Evolutionary conservation across 2,329 filamentous ascomycete genomes (phyloP), one percentile per base, ranked within the genome.

Genomic region (Phyllosticta capitalensis): DNA sequence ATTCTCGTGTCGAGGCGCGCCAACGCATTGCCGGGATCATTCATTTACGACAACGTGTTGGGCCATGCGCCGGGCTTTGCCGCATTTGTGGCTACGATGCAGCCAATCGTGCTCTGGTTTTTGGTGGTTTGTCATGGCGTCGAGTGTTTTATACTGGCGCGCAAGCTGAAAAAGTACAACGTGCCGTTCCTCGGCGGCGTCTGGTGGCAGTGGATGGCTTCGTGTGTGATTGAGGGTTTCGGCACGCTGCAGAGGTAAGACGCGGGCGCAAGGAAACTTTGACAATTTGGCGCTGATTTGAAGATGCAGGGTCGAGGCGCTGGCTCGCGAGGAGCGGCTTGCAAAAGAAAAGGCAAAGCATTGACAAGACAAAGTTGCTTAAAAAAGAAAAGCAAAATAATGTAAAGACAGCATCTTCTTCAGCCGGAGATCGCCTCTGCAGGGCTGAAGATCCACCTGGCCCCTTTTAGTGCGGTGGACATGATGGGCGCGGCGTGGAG

Each of bases 91-190:
- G 76, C 79, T 63, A 80, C 77, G 69, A 72, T 88, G 1, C 83
- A 87, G 63, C 80, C 80, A 54, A 69, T 75, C 14, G 75, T 92
- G 50, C 75, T 87, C 58, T 65, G 75, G 20, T 76, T 82, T 0
- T 81, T 92, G 60, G 3, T 90, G 1, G 76, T 67, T 0, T 80
- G 90, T 12, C 92, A 96, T 72, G 21, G 78, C 0, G 61, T 72
- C 2, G 92, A 96, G 76, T 74, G 79, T n/a, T 73, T 74, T 52
- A 60, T 73, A 22, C 75, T 85, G 70, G 72, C 72, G 6, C 63
- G 70, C 12, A 76, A 77, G 63, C 67, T 85, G 68, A 70, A 69
- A 58, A 79, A 70, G 62, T 76, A 84, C 70, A 77, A 77, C n/a
- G 76, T 85, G 55, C 76, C 75, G 24, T 62, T 75, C 48, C 69